Evolutionary conservation across 225 moss, liverwort and hornwort species (phyloP), one percentile per base, ranked within the genome.

Genomic region (Pleurozium schreberi): DNA sequence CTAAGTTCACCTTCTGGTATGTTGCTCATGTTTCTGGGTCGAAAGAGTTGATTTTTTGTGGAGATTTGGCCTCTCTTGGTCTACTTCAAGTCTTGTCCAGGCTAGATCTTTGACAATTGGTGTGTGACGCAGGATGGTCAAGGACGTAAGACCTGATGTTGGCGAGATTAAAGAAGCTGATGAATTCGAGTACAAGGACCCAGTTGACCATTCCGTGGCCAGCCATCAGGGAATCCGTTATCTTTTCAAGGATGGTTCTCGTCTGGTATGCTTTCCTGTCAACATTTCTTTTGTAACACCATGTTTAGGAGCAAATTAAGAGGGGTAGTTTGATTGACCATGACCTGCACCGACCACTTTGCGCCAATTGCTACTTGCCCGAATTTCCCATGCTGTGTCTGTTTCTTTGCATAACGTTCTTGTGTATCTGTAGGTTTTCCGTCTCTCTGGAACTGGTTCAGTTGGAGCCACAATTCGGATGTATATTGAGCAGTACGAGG

Each of bases 401-500:
- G 63, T 70, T 43, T 40, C 61, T 85, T 61, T 83, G 4, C 4
- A 58, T 28, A n/a, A 88, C 19, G 33, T 47, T 83, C n/a, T 90
- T 90, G 57, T 70, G 43, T 87, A 30, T 85, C 61, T 92, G 87
- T 88, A 96, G 96, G 93, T 97, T 18, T 97, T 96, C 81, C 96
- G 97, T 33, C 91, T 97, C 80, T 97, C 97, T 69, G 96, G 96
- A 70, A 97, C 97, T 66, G 96, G 97, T 83, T 96, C 96, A 85
- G 96, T 94, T 53, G 98, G 98, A 90, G 97, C 98, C 30, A 98
- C 97, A n/a, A 95, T 98, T 84, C 96, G 96, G 53, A 81, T 98
- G 33, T 98, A 96, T 89, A 97, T 98, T 85, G 98, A 97, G 95
- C 97, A 98, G 89, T 98, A 95, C 52, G 96, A 95, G 84, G 73